Percentiles rank a stretch among this genome's conserved stretches.
phyloP scores from a whole-genome alignment of 257 asterid species.

The Verbascum thapsus region DNA sequence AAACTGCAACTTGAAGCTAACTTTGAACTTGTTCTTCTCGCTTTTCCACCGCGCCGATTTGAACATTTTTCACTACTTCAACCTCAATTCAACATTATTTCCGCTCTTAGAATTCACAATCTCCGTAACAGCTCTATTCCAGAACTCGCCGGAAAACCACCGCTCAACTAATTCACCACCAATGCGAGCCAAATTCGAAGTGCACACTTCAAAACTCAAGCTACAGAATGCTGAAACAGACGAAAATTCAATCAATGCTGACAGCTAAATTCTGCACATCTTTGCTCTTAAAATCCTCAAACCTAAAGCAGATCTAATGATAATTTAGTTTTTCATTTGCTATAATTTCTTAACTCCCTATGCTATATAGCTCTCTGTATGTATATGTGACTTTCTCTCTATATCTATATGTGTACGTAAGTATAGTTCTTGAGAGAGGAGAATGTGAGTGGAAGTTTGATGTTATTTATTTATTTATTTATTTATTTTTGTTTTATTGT shows the following conservation, averaged over 20 bases:
- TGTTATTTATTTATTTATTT: no score
- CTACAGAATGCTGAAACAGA: slow-evolving; percentile 11
- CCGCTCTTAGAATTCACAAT: neutral
- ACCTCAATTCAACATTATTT: slow-evolving; percentile 44
- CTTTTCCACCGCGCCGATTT: slow-evolving; percentile 89
- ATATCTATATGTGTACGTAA: slow-evolving; percentile 34
- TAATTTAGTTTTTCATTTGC: no score
- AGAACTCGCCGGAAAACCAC: slow-evolving; percentile 73
- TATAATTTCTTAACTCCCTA: no score
- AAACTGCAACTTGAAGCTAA: slow-evolving; percentile 86
- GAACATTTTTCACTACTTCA: slow-evolving; percentile 57
- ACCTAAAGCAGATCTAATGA: no score
- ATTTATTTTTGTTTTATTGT: slow-evolving; percentile 2
- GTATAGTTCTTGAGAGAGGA: no score
- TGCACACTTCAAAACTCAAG: slow-evolving; percentile 29
- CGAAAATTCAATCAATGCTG: slow-evolving; percentile 30
- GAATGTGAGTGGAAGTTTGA: no score
- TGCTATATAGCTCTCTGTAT: no score
- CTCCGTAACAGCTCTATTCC: slow-evolving; percentile 68
- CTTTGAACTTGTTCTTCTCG: slow-evolving; percentile 92
- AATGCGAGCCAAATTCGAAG: slow-evolving; percentile 31
- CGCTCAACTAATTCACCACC: slow-evolving; percentile 37
- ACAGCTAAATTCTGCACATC: no score
- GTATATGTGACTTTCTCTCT: slow-evolving; percentile 40
- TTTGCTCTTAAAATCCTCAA: no score